phyloP scores from a whole-genome alignment of 2,329 filamentous ascomycete species.

The Ophiocordyceps camponoti-leonardi region DNA sequence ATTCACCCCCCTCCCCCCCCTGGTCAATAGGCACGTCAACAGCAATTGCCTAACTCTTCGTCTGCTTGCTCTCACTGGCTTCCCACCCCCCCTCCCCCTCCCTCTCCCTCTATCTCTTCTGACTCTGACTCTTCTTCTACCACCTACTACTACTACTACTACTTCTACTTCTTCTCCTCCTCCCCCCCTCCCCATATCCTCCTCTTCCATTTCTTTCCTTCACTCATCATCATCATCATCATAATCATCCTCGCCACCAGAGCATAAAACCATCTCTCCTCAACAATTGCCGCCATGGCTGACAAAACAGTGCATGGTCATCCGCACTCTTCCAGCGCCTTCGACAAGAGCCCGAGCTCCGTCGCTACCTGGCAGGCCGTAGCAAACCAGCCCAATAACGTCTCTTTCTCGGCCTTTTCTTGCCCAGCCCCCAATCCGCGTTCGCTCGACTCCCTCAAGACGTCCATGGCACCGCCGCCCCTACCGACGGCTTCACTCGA shows the following conservation, averaged over 20 bases:
- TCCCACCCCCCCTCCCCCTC: background rate
- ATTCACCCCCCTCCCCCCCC: background rate
- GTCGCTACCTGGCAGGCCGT: background rate
- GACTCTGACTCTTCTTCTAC: background rate
- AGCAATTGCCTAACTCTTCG: background rate
- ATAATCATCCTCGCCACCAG: no score
- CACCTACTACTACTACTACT: background rate
- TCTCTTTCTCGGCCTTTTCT: conserved; percentile 3
- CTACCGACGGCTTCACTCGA: conserved; percentile 7
- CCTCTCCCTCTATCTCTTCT: background rate
- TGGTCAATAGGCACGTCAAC: background rate
- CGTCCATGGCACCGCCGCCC: conserved; percentile 14
- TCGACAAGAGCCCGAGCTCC: conserved; percentile 10
- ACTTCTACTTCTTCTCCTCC: background rate
- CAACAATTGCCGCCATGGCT: conserved; percentile 9
- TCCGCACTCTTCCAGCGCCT: conserved; percentile 13
- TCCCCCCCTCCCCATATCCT: background rate
- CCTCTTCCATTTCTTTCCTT: background rate
- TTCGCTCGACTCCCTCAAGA: conserved; percentile 5
- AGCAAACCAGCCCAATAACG: conserved; percentile 3
- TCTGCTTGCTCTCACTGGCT: background rate
- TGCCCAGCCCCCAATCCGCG: conserved; percentile 11
- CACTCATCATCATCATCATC: background rate
- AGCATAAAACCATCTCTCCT: conserved; percentile 1
- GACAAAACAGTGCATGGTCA: conserved; percentile 16